Evolutionary conservation across 331 rosid genomes (phyloP), one percentile per base, ranked within the genome.

Genomic region (Spiraea crenata): DNA sequence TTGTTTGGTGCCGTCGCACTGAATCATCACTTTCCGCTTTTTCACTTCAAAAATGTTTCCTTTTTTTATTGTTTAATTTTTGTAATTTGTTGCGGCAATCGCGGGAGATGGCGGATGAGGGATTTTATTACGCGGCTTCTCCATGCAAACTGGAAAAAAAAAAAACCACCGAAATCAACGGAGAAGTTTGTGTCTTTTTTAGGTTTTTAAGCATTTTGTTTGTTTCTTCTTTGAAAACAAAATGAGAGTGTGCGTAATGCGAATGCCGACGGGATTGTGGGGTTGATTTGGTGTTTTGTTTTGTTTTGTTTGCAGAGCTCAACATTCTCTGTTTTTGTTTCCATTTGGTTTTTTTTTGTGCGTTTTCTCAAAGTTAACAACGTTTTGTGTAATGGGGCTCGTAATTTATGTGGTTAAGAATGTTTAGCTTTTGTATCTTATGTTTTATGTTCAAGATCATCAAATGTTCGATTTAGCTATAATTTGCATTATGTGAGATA

Each of bases 141-240:
- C 25, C 60, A 13, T 64, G 70, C 64, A 65, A 65, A 11, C 31
- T 25, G 31, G 31, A 25, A 49, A 68, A 71, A 25, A 49, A 68
- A 71, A 60, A 65, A 70, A 79, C 14, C 69, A 47, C 85, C 98
- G 89, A 65, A 80, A 89, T 92, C 88, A 85, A 65, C 89, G 97
- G 93, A 74, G 54, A 47, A 65, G 37, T 13, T 54, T 9, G 19
- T 55, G 59, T 56, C 20, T 38, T 11, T 72, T 45, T 55, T 57
- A 1, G 0, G 2, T 70, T 70, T 57, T 8, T 0, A 9, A 47
- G 50, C 9, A 2, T 14, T 57, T 57, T 60, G 47, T 39, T 8
- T 60, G 46, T n/a, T n/a, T n/a, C n/a, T n/a, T 35, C 15, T 51
- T 13, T 4, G 74, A 45, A 25, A 15, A 31, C 65, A 46, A 42